Base-by-base conservation (phyloP, 768 basidiomycete species). In the Pholiota conissans region DNA sequence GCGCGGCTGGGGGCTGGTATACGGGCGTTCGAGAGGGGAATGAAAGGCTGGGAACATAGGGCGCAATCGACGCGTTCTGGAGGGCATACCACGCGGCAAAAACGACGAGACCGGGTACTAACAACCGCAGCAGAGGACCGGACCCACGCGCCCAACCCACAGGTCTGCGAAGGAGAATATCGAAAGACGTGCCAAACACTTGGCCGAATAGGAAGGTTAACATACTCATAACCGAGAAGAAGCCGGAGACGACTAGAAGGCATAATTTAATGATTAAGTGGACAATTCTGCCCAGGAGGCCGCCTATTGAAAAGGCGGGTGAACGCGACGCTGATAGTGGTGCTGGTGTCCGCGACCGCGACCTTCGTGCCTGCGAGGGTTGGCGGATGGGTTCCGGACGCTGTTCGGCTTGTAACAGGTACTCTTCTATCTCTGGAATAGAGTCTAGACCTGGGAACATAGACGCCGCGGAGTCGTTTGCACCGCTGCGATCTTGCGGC, bases 351-450 rank as follows among this genome's bases (percentile, higher is more conserved):
- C 75, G 69, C 55, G 76, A 69, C 49, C 66, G 69, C 1, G 50
- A 58, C 63, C 68, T 55, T 57, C 65, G 64, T 34, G 61, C 63
- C 54, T 65, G 66, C 26, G 61, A 63, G 37, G 59, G 52, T 47
- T 63, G 62, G 3, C 58, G 58, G 16, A 37, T 49, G 2, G 16
- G 62, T 51, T 50, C 47, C n/a, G 65, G 63, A 26, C 60, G 66
- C 49, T 71, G 58, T 49, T 58, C 50, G 26, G 69, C 30, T 6
- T 32, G 46, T 14, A 49, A 52, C 16, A 61, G 56, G 28, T 55
- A 53, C 27, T 73, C 76, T 65, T 89, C 87, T 3, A 77, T 75
- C 74, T 91, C 90, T 5, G 80, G 76, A 63, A 91, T 88, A 7
- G 86, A 82, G 22, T 82, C 73, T 26, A 91, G 77, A 2, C 82